Base-by-base conservation (phyloP, 331 rosid genomes). In the Arachis monticola region DNA sequence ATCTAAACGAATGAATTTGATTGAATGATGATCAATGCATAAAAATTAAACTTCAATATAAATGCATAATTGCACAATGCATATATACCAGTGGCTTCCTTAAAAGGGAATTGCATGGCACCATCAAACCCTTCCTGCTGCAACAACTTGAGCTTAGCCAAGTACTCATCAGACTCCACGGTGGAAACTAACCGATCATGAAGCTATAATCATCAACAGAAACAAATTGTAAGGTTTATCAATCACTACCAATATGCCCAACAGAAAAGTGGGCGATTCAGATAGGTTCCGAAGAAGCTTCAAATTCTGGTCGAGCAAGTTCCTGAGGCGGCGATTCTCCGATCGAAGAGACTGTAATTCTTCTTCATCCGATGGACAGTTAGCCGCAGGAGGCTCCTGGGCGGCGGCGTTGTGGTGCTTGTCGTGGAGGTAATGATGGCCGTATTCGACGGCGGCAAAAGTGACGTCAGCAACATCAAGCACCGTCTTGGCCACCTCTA, bases 381-480 rank as follows among this genome's bases (percentile, higher is more conserved):
- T 40, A 10, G 59, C 30, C 59, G 27, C 30, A 27, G 27, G 59
- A 14, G 31, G 8, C 31, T 80, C 53, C n/a, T 59, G 57, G 22
- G 71, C 32, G 46, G 85, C 22, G 10, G 74, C 17, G 30, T 13
- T 4, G 6, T 53, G 69, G 2, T 32, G 62, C 35, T 59, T 51
- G 64, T 55, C 83, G 48, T 68, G 71, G 60, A 56, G 83, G 69
- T 67, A 77, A 2, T 94, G 90, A 64, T 88, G 86, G 80, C 73
- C 40, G 81, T 79, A 77, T 67, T 94, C 99, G 65, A 92, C 44
- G 85, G 97, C 97, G 53, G 79, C 58, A 96, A 92, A 92, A 8
- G 99, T 97, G 13, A 90, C 96, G 70, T 94, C 99, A 55, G 99
- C 97, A 6, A 94, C 97, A 88, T 94, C 97, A 22, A 94, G 56